These are phyloP conservation scores for Sporothrix luriei DNA, from an alignment of 2,329 filamentous ascomycete species.

Conservation along the genomic window DNA sequence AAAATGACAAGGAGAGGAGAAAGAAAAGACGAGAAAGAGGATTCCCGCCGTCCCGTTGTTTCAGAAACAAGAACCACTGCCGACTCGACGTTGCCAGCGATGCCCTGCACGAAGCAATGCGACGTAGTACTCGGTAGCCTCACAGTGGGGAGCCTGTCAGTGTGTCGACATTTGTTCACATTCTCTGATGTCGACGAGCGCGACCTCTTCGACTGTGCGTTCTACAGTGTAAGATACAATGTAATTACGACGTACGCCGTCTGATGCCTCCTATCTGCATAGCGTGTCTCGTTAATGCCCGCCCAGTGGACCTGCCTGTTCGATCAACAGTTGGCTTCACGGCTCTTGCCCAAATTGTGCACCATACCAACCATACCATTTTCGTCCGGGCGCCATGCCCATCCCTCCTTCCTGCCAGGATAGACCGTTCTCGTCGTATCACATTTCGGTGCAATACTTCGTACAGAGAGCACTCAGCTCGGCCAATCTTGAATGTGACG, in stretches of 20 bases:
- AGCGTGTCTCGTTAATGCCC: neutral
- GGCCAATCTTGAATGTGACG: neutral
- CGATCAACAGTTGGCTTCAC: neutral
- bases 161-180: neutral
- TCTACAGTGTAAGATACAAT: neutral
- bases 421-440: neutral
- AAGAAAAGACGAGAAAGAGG: neutral
- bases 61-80: neutral
- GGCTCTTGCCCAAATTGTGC: slow-evolving; percentile 16
- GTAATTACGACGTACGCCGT: no score
- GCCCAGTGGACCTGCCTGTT: slow-evolving; percentile 18
- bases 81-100: neutral
- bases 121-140: neutral
- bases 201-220: slow-evolving; percentile 13
- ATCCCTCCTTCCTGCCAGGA: slow-evolving; percentile 10
- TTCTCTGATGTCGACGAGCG: neutral
- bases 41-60: slow-evolving; percentile 14
- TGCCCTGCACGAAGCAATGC: neutral
- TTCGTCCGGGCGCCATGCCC: neutral
- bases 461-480: neutral
- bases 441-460: no score
- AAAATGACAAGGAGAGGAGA: slow-evolving; percentile 7
- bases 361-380: neutral
- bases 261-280: slow-evolving; percentile 4
- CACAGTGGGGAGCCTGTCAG: neutral